Evolutionary conservation across 768 basidiomycete genomes (phyloP).

Genomic region (Termitomyces sp.): DNA sequence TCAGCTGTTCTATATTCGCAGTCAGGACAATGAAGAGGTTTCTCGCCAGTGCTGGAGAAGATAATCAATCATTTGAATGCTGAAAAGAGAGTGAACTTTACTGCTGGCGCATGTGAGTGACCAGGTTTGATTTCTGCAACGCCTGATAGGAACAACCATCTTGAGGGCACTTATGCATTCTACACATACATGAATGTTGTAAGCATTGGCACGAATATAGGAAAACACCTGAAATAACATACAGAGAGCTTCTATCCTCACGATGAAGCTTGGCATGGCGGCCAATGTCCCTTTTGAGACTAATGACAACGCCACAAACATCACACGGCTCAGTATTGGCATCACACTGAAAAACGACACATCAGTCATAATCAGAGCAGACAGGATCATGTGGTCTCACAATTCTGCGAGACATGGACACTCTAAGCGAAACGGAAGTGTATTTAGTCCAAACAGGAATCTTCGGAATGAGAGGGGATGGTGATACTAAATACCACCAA

Average conservation of each 20-base stretch:
- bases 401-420: background rate
- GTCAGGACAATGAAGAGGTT: background rate
- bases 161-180: background rate
- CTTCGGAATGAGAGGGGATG: background rate
- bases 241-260: background rate
- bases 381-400: background rate
- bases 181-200: background rate
- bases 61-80: background rate
- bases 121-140: background rate
- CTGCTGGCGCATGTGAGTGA: background rate
- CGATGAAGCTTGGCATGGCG: background rate
- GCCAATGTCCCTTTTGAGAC: background rate
- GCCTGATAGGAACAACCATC: background rate
- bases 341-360: background rate
- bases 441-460: background rate
- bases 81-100: background rate
- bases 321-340: background rate
- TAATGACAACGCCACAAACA: background rate
- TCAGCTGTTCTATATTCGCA: background rate
- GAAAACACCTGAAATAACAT: background rate
- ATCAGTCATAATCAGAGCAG: background rate
- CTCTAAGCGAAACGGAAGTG: too few relatives aligned
- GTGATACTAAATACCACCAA: background rate
- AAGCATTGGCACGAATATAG: background rate
- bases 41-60: background rate